Evolutionary conservation across 2,329 filamentous ascomycete species (phyloP).

Genomic region (Sporothrix curviconia): DNA sequence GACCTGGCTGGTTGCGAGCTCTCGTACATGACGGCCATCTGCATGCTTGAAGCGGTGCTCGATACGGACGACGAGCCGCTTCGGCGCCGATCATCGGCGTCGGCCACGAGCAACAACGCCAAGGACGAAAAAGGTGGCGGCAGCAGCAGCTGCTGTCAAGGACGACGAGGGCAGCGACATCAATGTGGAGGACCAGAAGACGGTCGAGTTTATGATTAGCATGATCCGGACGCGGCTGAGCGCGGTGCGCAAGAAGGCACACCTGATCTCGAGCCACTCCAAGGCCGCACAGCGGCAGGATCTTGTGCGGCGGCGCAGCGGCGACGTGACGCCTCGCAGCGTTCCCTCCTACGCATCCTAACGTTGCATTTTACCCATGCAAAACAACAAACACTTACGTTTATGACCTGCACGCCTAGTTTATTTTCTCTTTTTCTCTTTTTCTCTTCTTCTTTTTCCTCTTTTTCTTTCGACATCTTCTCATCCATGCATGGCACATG

Average conservation of each 20-base stretch:
- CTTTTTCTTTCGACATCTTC: not conserved
- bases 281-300: conserved; percentile 41
- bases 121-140: conserved; percentile 37
- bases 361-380: too few relatives aligned
- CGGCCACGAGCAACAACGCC: conserved; percentile 25
- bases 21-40: conserved; percentile 85
- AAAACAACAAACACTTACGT: too few relatives aligned
- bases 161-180: conserved; percentile 38
- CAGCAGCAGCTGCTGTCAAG: conserved; percentile 27
- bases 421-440: too few relatives aligned
- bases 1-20: conserved; percentile 84
- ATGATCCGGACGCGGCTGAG: conserved; percentile 54
- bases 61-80: conserved; percentile 65
- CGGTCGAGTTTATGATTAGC: conserved; percentile 62
- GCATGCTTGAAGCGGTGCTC: conserved; percentile 89
- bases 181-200: conserved; percentile 65
- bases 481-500: not conserved
- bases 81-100: conserved; percentile 25
- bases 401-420: not conserved
- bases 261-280: conserved; percentile 53
- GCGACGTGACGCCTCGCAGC: conserved; percentile 50
- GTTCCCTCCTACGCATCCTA: conserved; percentile 41
- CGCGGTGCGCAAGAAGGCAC: conserved; percentile 54
- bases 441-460: not conserved
- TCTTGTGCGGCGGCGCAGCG: conserved; percentile 44